Evolutionary conservation across 1,139 yeast genomes (phyloP).

Genomic region (Groenewaldozyma sp.): DNA sequence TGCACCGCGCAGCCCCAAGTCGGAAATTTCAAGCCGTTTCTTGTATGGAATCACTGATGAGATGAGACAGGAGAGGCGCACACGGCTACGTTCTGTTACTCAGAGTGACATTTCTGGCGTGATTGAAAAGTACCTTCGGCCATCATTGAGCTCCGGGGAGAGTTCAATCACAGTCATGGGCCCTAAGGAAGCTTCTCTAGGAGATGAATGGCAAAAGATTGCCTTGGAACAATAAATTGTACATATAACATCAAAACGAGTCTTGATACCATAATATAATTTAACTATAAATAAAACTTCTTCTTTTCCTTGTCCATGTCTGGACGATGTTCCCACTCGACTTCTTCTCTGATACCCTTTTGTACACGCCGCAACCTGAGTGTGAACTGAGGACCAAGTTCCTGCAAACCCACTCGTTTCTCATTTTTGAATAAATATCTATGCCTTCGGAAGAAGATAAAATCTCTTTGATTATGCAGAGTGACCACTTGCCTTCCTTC

Average conservation of each 20-base stretch:
- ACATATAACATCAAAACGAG: constrained; percentile 5
- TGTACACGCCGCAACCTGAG: constrained; percentile 79
- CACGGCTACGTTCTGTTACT: constrained; percentile 54
- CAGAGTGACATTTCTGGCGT: constrained; percentile 55
- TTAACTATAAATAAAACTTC: constrained; percentile 70
- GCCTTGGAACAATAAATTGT: constrained; percentile 9
- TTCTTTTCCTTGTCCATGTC: constrained; percentile 95
- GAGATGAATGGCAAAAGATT: constrained; percentile 31
- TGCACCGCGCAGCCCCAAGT: constrained; percentile 75
- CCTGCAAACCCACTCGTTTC: constrained; percentile 89
- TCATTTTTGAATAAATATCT: constrained; percentile 83
- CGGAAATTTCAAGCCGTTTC: constrained; percentile 64
- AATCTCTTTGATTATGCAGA: constrained; percentile 92
- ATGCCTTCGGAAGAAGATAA: constrained; percentile 88
- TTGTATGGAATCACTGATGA: constrained; percentile 67
- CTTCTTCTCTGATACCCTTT: constrained; percentile 82
- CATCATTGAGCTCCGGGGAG: constrained; percentile 22
- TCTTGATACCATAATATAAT: too few relatives aligned
- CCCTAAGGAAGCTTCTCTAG: constrained; percentile 24
- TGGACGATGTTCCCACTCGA: constrained; percentile 93
- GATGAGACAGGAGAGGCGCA: constrained; percentile 73
- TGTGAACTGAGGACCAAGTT: constrained; percentile 94
- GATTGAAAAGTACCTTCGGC: constrained; percentile 49
- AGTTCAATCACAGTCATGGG: constrained; percentile 48
- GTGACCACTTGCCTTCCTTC: constrained; percentile 95